Evolutionary conservation across 1,284 basidiomycete species (phyloP).

Genomic region (Rhodotorula sp.): DNA sequence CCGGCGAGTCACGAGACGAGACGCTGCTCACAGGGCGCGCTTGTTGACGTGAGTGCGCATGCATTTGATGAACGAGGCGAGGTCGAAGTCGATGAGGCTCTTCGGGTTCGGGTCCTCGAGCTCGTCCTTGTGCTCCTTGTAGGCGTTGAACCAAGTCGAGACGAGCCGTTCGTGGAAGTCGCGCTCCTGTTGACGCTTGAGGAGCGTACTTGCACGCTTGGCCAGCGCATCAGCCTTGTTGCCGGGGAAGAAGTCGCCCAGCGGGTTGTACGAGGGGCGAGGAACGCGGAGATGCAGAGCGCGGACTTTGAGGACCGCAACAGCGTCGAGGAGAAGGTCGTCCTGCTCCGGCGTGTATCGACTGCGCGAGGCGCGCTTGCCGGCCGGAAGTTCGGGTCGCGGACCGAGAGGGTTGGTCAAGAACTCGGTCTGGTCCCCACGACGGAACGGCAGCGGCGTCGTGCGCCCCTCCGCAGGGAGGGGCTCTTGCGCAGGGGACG

Average conservation of each 20-base stretch:
- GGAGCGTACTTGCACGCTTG: not conserved
- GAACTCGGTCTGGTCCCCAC: constrained; percentile 21
- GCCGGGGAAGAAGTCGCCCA: constrained; percentile 73
- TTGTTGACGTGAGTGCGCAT: constrained; percentile 78
- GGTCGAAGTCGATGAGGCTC: constrained; percentile 69
- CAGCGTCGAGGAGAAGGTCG: constrained; percentile 78
- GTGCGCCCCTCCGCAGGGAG: no score
- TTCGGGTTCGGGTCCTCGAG: constrained; percentile 69
- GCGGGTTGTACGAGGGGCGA: constrained; percentile 62
- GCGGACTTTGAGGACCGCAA: constrained; percentile 75
- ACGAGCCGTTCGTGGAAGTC: constrained; percentile 75
- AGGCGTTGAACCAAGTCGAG: constrained; percentile 73
- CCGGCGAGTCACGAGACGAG: not conserved
- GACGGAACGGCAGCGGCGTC: not conserved
- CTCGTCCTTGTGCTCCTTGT: constrained; percentile 64
- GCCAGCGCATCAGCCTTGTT: constrained; percentile 53
- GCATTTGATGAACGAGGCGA: constrained; percentile 72
- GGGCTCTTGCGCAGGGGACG: not conserved
- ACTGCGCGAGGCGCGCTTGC: constrained; percentile 22
- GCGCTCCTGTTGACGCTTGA: constrained; percentile 59
- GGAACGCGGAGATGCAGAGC: constrained; percentile 54
- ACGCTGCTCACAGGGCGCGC: constrained; percentile 68
- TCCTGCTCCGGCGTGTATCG: constrained; percentile 61
- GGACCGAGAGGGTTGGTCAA: constrained; percentile 16
- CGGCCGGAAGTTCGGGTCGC: constrained; percentile 11